These are phyloP conservation scores for Gorgonomyces haynaldii DNA, from an alignment of 192 early-diverging fungal species.

Conservation along the genomic window DNA sequence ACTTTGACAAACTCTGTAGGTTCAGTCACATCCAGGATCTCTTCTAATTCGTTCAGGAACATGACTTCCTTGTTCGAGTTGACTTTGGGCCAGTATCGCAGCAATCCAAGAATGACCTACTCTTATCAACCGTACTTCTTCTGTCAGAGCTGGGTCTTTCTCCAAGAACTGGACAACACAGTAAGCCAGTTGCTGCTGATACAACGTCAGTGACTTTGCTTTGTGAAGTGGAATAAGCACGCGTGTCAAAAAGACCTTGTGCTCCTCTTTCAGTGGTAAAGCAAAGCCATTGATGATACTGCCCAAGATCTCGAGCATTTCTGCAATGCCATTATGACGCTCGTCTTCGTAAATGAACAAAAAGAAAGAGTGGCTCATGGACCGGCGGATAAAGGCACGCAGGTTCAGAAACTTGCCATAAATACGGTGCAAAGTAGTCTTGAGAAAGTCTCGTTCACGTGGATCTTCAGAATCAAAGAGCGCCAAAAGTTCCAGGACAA, in stretches of 20 bases:
- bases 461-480: constrained; percentile 99
- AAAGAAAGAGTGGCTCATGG: constrained; percentile 98
- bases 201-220: constrained; percentile 82
- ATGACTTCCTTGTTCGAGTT: constrained; percentile 99
- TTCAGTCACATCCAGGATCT: constrained; percentile 92
- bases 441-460: constrained; percentile 94
- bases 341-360: constrained; percentile 97
- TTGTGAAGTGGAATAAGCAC: constrained; percentile 96
- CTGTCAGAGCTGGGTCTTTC: constrained; percentile 87
- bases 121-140: constrained; percentile 46
- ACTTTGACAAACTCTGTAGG: constrained; percentile 82
- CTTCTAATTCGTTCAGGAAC: constrained; percentile 97
- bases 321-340: constrained; percentile 94
- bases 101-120: constrained; percentile 71
- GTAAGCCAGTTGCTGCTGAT: constrained; percentile 95
- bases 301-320: constrained; percentile 95
- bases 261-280: constrained; percentile 95
- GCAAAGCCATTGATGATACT: constrained; percentile 99
- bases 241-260: constrained; percentile 86
- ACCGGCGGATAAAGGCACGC: constrained; percentile 90
- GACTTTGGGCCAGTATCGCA: constrained; percentile 98
- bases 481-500: constrained; percentile 88
- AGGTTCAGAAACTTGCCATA: constrained; percentile 98
- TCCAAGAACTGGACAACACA: constrained; percentile 98
- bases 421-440: constrained; percentile 94